Evolutionary conservation across 768 basidiomycete species (phyloP).

Genomic region (Serendipita sp.): DNA sequence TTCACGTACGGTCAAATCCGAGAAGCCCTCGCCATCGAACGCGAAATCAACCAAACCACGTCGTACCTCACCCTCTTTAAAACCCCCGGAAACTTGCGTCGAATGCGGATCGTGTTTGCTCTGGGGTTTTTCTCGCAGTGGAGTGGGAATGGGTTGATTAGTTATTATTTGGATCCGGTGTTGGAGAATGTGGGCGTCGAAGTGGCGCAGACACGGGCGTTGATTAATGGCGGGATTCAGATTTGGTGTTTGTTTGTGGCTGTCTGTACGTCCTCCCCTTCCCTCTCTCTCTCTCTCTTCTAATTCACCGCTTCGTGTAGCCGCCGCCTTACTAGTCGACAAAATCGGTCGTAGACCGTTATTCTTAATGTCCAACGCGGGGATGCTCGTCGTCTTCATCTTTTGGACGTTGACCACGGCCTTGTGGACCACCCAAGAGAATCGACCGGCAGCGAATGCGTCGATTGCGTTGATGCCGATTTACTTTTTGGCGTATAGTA

Average conservation of each 20-base stretch:
- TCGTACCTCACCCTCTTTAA: conserved; percentile 38
- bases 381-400: conserved; percentile 42
- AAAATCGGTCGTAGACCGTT: conserved; percentile 50
- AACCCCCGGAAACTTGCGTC: conserved; percentile 50
- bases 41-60: conserved; percentile 33
- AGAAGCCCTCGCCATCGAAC: conserved; percentile 49
- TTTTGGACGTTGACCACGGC: conserved; percentile 38
- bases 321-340: conserved; percentile 52
- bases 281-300: background rate
- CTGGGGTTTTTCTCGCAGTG: conserved; percentile 61
- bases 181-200: conserved; percentile 48
- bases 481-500: conserved; percentile 69
- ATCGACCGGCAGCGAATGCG: conserved; percentile 21
- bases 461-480: conserved; percentile 62
- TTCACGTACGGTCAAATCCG: conserved; percentile 56
- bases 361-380: conserved; percentile 48
- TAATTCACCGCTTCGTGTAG: conserved; percentile 15
- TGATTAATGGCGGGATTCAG: conserved; percentile 50
- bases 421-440: conserved; percentile 20
- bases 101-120: conserved; percentile 50
- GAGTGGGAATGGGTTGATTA: conserved; percentile 21
- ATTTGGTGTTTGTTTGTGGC: conserved; percentile 50
- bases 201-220: conserved; percentile 34
- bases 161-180: conserved; percentile 42
- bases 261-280: conserved; percentile 8